Evolutionary conservation across 2,329 filamentous ascomycete species (phyloP), one percentile per base, ranked within the genome.

Genomic region (Penicillium vulpinum): DNA sequence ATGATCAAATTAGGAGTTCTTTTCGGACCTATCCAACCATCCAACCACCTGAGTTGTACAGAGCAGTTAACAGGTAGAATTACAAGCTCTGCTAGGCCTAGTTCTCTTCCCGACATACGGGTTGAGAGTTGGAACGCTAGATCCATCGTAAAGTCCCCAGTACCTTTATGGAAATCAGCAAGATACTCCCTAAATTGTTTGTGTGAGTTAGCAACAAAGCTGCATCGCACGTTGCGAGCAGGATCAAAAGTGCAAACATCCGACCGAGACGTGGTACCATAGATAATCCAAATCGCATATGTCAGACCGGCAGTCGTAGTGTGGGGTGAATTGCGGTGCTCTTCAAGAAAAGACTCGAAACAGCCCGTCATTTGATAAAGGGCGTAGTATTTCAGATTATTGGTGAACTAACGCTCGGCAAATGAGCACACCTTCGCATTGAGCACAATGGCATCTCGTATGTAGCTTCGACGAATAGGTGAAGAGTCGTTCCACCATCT

Each of bases 351-450:
- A 6, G 10, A 16, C 5, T 31, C 5, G 9, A 46, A 29, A 46
- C n/a, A 33, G 18, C 6, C 16, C 10, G 15, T 15, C 43, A 46
- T 29, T 13, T 21, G 28, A 7, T 2, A 4, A 8, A 18, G n/a
- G 15, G 43, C 24, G 6, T 28, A 45, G 0, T 21, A 2, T 18
- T 43, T 26, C 2, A 51, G 49, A 15, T 28, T 39, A 5, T 16
- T 9, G 5, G 44, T 16, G 13, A 51, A 5, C 13, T 33, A 51
- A 13, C 39, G 22, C 4, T 44, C 6, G 9, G 38, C 39, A 16
- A 51, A 51, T 39, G 49, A 41, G 39, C 44, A 44, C 2, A 51
- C 38, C 18, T 51, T 51, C 5, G 49, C 49, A 22, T 51, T 39
- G 3, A 28, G 35, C 4, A 36, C 36, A 15, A 24, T 31, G 6